These are phyloP conservation scores for Lonicera japonica DNA, from an alignment of 129 eudicot genomes.

Conservation along the genomic window DNA sequence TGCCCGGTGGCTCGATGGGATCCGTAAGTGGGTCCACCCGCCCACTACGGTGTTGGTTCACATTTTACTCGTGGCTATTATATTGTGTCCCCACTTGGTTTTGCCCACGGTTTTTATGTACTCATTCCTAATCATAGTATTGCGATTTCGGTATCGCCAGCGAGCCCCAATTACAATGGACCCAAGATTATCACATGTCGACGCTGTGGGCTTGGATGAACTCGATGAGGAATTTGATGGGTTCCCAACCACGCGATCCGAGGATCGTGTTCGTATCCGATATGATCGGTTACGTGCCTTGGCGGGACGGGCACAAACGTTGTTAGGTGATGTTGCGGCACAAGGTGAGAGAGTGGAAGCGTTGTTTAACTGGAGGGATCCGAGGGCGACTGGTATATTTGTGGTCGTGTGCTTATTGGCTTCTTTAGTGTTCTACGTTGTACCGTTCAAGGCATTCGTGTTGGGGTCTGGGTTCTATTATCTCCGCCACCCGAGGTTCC, in stretches of 20 bases:
- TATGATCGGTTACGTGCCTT: constrained; percentile 80
- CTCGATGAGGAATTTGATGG: constrained; percentile 90
- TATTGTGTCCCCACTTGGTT: constrained; percentile 72
- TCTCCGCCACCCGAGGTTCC: constrained; percentile 88
- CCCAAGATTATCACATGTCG: constrained; percentile 62
- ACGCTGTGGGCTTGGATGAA: constrained; percentile 63
- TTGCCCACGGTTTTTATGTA: constrained; percentile 74
- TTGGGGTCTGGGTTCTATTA: constrained; percentile 67
- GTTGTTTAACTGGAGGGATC: constrained; percentile 88
- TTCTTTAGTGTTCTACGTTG: constrained; percentile 60
- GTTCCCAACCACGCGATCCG: constrained; percentile 54
- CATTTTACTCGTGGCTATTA: constrained; percentile 51
- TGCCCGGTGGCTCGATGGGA: constrained; percentile 69
- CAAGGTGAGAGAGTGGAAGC: constrained; percentile 86
- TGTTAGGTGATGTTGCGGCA: constrained; percentile 83
- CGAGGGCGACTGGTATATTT: constrained; percentile 84
- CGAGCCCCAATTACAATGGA: constrained; percentile 66
- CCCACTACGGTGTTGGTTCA: constrained; percentile 81
- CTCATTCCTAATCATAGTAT: constrained; percentile 52
- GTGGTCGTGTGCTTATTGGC: constrained; percentile 69
- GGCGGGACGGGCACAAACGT: constrained; percentile 87
- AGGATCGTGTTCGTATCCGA: constrained; percentile 60
- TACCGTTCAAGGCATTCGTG: constrained; percentile 73
- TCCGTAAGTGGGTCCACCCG: constrained; percentile 76
- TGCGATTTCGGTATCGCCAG: constrained; percentile 55